These are phyloP conservation scores for Entoloma clypeatum DNA, from an alignment of 1,284 basidiomycete genomes.

Conservation along the genomic window DNA sequence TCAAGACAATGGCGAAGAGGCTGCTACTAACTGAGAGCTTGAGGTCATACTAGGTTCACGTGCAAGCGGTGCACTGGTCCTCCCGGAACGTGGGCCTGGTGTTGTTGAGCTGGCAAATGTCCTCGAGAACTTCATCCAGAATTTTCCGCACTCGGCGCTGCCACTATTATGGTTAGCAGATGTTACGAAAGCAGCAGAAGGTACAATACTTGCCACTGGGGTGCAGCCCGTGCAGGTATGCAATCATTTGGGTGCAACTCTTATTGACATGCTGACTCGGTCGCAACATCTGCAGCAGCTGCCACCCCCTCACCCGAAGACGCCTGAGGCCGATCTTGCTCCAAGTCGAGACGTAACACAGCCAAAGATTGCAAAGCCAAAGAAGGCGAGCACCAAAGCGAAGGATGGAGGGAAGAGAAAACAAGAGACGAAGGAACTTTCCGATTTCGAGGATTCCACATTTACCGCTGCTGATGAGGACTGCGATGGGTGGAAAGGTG, in stretches of 20 bases:
- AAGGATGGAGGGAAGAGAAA: not conserved
- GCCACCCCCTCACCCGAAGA: too few species aligned
- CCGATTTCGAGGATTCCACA: not conserved
- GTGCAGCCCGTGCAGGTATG: not conserved
- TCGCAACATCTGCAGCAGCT: not conserved
- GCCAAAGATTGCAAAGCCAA: not conserved
- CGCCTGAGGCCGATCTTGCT: too few species aligned
- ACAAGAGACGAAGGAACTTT: slow-evolving; percentile 1
- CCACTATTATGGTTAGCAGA: not conserved
- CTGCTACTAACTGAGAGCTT: not conserved
- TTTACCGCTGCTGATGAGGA: not conserved
- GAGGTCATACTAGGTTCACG: not conserved
- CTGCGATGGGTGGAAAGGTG: not conserved
- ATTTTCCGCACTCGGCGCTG: not conserved
- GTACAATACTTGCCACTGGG: not conserved
- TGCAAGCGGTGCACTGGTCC: not conserved
- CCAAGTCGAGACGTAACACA: not conserved
- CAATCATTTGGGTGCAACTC: not conserved
- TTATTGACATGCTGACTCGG: not conserved
- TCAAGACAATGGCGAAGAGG: not conserved
- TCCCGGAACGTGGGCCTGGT: not conserved
- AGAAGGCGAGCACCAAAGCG: not conserved
- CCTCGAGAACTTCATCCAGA: slow-evolving; percentile 1
- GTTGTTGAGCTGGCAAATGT: not conserved
- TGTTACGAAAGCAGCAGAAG: not conserved